These are phyloP conservation scores for Coemansia sp. DNA, from an alignment of 192 early-diverging fungal species.

Conservation along the genomic window DNA sequence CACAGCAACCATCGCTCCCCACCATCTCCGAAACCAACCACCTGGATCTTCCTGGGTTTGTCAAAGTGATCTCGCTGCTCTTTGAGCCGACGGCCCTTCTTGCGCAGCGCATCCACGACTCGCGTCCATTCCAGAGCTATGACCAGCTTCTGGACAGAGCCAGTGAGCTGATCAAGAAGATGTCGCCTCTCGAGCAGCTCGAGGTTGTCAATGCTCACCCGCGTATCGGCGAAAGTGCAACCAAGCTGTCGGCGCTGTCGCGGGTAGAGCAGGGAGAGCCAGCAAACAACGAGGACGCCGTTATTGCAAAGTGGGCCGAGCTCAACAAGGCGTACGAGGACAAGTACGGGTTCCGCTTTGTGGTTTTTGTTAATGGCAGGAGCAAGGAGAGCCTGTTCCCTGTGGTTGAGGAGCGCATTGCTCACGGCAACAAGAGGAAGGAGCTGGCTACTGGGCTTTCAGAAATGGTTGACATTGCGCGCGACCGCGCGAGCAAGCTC, in stretches of 20 bases:
- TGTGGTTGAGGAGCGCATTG: conserved; percentile 68
- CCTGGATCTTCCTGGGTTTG: conserved; percentile 56
- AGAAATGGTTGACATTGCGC: conserved; percentile 82
- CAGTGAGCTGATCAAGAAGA: conserved; percentile 52
- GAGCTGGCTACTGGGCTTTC: conserved; percentile 71
- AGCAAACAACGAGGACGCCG: conserved; percentile 57
- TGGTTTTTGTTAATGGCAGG: conserved; percentile 80
- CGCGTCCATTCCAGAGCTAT: conserved; percentile 74
- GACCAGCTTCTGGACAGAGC: conserved; percentile 64
- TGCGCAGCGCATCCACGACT: conserved; percentile 65
- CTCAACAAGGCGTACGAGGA: conserved; percentile 69
- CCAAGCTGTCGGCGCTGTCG: conserved; percentile 69
- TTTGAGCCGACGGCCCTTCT: conserved; percentile 86
- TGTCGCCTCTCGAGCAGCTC: conserved; percentile 67
- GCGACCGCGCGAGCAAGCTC: conserved; percentile 75
- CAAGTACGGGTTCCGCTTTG: conserved; percentile 78
- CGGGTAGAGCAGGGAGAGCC: conserved; percentile 65
- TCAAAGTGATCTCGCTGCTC: conserved; percentile 65
- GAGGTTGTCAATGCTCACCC: conserved; percentile 89
- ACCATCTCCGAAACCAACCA: conserved; percentile 68
- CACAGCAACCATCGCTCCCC: conserved; percentile 55
- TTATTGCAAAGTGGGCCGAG: conserved; percentile 62
- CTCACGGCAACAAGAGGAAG: conserved; percentile 58
- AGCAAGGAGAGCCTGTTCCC: conserved; percentile 74
- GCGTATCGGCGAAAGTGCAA: conserved; percentile 75